Conservation (phyloP, 2,329 filamentous ascomycete genomes). For the Dryadomyces quercivorus region DNA sequence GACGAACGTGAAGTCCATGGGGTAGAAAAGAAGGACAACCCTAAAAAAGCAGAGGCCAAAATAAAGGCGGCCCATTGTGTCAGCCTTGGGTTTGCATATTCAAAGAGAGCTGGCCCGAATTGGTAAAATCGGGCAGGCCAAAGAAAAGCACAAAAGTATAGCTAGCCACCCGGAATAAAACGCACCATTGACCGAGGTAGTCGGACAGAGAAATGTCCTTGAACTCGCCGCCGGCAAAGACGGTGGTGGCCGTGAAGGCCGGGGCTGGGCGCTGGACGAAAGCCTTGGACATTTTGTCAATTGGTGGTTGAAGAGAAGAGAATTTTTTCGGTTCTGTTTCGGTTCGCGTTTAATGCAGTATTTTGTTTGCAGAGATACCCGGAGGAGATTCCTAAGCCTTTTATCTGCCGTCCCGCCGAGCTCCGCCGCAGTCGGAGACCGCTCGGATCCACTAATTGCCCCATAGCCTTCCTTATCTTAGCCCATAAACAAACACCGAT, state of each 20-base stretch:
- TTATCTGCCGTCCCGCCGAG: not conserved
- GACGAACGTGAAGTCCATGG: conserved; percentile 57
- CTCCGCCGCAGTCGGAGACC: not conserved
- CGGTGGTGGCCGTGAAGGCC: conserved; percentile 34
- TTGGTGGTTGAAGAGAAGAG: not conserved
- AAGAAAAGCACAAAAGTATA: not conserved
- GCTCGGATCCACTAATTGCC: not conserved
- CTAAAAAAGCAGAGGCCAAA: conserved; percentile 17
- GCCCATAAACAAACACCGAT: not conserved
- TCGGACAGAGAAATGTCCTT: conserved; percentile 32
- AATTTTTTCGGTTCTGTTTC: not conserved
- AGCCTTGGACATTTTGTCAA: conserved; percentile 25
- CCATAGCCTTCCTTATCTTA: not conserved
- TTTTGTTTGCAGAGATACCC: not conserved
- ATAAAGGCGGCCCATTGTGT: not conserved
- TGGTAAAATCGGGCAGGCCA: not conserved
- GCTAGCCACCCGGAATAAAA: not conserved
- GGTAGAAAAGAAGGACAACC: conserved; percentile 55
- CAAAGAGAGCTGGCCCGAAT: not conserved
- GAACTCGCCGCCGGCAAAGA: conserved; percentile 35
- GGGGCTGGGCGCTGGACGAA: conserved; percentile 37
- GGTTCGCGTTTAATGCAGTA: not conserved
- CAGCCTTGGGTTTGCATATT: not conserved
- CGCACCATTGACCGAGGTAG: conserved; percentile 34
- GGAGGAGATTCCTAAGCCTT: not conserved